A percentile compares a stretch with the other conserved stretches of the same genome.
phyloP scores from a whole-genome alignment of 192 early-diverging fungal species.

The Podila verticillata region DNA sequence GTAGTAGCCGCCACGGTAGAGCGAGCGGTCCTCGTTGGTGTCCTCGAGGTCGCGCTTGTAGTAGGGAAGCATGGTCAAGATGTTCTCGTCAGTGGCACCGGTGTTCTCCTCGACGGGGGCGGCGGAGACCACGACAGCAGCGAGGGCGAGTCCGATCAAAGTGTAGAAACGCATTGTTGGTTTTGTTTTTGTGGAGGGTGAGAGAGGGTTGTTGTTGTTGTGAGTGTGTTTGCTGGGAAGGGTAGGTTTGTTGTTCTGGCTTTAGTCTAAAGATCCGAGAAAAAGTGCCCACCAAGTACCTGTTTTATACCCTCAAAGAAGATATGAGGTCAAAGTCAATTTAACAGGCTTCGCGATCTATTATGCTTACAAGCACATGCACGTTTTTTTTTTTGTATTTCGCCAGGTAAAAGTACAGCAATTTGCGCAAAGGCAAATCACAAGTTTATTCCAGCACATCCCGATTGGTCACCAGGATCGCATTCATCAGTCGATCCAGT shows the following conservation, averaged over 20 bases:
- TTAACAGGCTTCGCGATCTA: too few relatives aligned
- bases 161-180: conserved; percentile 9
- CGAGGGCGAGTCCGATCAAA: conserved; percentile 6
- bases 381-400: too few relatives aligned
- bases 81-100: neutral
- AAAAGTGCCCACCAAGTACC: neutral
- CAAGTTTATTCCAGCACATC: neutral
- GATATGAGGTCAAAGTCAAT: too few relatives aligned
- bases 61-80: neutral
- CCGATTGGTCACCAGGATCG: neutral
- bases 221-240: neutral
- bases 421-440: neutral
- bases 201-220: conserved; percentile 1
- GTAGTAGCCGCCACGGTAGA: neutral
- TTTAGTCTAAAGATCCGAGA: neutral
- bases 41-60: conserved; percentile 7
- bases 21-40: neutral
- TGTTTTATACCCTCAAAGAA: neutral
- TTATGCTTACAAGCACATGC: too few relatives aligned
- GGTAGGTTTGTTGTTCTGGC: neutral
- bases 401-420: neutral
- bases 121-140: neutral
- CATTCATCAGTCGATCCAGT: conserved; percentile 29
- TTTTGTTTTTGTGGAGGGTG: neutral
- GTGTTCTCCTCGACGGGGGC: neutral